Percentiles rank a stretch among this genome's conserved stretches.
Evolutionary conservation across 306 rosid genomes (phyloP).

Genomic region (Sindora glabra): DNA sequence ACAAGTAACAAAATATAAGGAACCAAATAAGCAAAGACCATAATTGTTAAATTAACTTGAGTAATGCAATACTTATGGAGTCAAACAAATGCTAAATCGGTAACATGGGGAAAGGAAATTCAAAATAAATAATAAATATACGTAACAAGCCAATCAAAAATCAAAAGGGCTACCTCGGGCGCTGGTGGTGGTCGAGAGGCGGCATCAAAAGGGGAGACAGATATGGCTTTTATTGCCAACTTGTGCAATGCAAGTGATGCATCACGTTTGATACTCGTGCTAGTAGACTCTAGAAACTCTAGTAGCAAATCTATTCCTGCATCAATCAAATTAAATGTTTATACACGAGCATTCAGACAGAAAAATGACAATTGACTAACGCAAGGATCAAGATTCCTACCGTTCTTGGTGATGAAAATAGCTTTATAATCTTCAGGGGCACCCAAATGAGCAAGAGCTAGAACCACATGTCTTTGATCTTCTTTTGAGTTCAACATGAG

Average conservation of each 20-base stretch:
- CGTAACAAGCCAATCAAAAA: not conserved
- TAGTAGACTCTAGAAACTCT: conserved; percentile 55
- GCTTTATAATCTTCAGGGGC: conserved; percentile 53
- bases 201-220: conserved; percentile 58
- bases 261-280: conserved; percentile 52
- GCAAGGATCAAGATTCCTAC: conserved; percentile 20
- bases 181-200: conserved; percentile 84
- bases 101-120: not conserved
- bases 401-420: conserved; percentile 68
- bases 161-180: conserved; percentile 48
- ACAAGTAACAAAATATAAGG: too few species aligned
- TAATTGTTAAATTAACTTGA: too few species aligned
- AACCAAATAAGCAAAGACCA: too few species aligned
- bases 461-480: conserved; percentile 55
- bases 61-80: not conserved
- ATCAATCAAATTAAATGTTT: too few species aligned
- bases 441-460: conserved; percentile 92
- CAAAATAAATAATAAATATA: not conserved
- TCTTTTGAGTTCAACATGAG: conserved; percentile 62
- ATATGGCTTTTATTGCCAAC: conserved; percentile 58
- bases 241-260: conserved; percentile 73
- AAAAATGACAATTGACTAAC: too few species aligned
- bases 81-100: not conserved
- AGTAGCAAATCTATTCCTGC: conserved; percentile 81
- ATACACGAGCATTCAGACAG: too few species aligned